Evolutionary conservation across 2,329 filamentous ascomycete species (phyloP).

Genomic region (Mariannaea sp.): DNA sequence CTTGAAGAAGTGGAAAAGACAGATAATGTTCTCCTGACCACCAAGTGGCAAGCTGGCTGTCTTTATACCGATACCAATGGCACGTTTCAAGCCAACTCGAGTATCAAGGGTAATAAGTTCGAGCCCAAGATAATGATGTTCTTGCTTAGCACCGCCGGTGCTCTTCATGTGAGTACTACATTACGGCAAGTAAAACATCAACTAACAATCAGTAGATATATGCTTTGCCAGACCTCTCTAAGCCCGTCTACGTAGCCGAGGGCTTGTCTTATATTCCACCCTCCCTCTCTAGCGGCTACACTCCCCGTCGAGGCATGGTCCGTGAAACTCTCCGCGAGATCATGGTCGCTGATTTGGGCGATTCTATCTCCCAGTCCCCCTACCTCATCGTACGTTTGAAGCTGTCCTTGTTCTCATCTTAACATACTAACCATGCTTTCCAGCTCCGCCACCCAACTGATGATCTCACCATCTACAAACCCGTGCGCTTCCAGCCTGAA

Average conservation of each 20-base stretch:
- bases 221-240: constrained; percentile 72
- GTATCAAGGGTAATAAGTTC: constrained; percentile 46
- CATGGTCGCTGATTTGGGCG: constrained; percentile 82
- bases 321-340: constrained; percentile 80
- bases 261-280: constrained; percentile 79
- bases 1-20: constrained; percentile 78
- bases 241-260: constrained; percentile 74
- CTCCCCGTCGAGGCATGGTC: constrained; percentile 69
- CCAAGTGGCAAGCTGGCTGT: constrained; percentile 82
- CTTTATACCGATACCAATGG: constrained; percentile 73
- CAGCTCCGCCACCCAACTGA: constrained; percentile 79
- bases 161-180: constrained; percentile 66
- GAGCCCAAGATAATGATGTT: constrained; percentile 70
- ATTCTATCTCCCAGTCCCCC: constrained; percentile 69
- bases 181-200: constrained; percentile 56
- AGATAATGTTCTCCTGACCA: constrained; percentile 59
- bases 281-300: constrained; percentile 72
- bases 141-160: constrained; percentile 74
- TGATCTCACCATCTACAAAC: constrained; percentile 86
- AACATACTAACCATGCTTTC: constrained; percentile 7
- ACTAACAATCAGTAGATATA: constrained; percentile 64
- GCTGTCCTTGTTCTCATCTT: neutral
- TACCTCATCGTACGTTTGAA: constrained; percentile 75
- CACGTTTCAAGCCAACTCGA: constrained; percentile 53
- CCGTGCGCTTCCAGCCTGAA: constrained; percentile 60